These are phyloP conservation scores for Trichocomaceae sp. DNA, from an alignment of 2,329 filamentous ascomycete species.

Conservation along the genomic window DNA sequence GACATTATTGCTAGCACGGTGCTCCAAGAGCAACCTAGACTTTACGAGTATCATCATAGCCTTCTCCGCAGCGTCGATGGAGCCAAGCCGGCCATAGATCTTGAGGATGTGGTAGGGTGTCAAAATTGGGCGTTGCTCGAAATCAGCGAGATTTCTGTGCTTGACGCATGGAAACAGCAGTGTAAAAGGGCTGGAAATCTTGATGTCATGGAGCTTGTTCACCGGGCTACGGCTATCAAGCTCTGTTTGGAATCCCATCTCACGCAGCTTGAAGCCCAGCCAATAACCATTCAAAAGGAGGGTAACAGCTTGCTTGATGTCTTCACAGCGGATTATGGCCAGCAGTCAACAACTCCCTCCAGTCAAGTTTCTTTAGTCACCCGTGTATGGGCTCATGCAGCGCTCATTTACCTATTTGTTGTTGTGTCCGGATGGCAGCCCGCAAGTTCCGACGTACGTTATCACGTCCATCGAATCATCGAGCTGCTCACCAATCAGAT, in stretches of 20 bases:
- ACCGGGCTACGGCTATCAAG: conserved; percentile 7
- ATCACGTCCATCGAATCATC: neutral
- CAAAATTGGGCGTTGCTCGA: conserved; percentile 52
- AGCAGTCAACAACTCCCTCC: neutral
- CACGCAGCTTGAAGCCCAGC: neutral
- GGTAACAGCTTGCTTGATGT: conserved; percentile 3
- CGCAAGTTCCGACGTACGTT: neutral
- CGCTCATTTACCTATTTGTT: conserved; percentile 3
- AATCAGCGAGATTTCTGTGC: conserved; percentile 49
- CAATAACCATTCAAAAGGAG: neutral
- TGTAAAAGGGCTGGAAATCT: conserved; percentile 22
- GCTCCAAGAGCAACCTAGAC: conserved; percentile 24
- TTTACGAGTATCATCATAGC: conserved; percentile 17
- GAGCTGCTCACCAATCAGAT: conserved; percentile 6
- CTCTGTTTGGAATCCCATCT: conserved; percentile 1
- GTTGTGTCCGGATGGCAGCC: conserved; percentile 10
- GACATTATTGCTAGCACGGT: conserved; percentile 33
- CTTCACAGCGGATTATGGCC: neutral
- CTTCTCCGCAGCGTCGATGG: conserved; percentile 16
- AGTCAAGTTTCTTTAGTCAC: conserved; percentile 5
- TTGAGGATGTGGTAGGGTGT: conserved; percentile 51
- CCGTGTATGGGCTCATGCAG: conserved; percentile 6
- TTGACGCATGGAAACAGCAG: conserved; percentile 52
- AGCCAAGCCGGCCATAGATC: conserved; percentile 25
- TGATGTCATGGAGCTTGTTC: conserved; percentile 7